Evolutionary conservation across 139 green algal species (phyloP).

Genomic region (Micractinium conductrix): DNA sequence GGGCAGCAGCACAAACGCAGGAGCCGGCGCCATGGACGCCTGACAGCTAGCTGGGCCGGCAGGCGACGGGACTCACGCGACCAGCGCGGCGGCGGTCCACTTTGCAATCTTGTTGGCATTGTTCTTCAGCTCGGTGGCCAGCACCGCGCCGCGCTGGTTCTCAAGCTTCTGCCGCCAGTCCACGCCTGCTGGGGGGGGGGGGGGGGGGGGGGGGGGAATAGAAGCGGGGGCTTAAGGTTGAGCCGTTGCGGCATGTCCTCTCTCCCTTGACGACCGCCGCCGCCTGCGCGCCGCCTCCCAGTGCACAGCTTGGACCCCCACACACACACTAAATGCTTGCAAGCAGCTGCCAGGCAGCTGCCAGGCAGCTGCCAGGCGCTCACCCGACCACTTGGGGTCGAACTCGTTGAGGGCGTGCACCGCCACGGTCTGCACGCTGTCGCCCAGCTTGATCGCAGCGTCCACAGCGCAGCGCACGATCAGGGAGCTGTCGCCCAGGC

Average conservation of each 20-base stretch:
- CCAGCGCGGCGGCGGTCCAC: constrained; percentile 94
- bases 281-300: too few species aligned
- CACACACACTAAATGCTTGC: too few species aligned
- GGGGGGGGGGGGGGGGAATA: too few species aligned
- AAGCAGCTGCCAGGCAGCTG: too few species aligned
- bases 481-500: constrained; percentile 72
- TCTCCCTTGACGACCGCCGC: too few species aligned
- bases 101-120: constrained; percentile 98
- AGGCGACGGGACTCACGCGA: constrained; percentile 49
- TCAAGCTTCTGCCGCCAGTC: constrained; percentile 98
- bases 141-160: constrained; percentile 93
- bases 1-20: constrained; percentile 58
- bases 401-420: constrained; percentile 98
- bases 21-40: background rate
- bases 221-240: too few species aligned
- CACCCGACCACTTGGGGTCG: constrained; percentile 72
- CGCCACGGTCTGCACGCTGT: constrained; percentile 73
- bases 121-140: constrained; percentile 98
- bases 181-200: too few species aligned
- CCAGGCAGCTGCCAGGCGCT: too few species aligned
- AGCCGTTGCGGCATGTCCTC: too few species aligned
- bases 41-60: background rate
- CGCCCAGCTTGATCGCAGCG: constrained; percentile 63
- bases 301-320: too few species aligned
- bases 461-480: constrained; percentile 96